A percentile compares a stretch with the other conserved stretches of the same genome.
Conservation (phyloP, 495 filamentous ascomycete genomes). For the Endocarpon pusillum region DNA sequence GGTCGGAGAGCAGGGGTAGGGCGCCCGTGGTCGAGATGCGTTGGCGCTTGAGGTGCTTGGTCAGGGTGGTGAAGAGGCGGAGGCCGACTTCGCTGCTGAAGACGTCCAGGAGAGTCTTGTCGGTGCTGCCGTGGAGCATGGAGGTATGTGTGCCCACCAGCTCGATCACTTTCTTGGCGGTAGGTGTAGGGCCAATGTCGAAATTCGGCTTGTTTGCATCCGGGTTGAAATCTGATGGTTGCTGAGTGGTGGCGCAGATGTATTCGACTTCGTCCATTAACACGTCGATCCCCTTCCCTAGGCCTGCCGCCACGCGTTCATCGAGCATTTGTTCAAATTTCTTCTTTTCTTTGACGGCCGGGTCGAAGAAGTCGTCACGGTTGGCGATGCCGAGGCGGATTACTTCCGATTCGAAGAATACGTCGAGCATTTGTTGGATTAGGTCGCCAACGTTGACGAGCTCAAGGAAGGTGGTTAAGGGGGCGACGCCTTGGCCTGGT, state of each 20-base stretch:
- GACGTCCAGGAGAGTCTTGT: constrained; percentile 94
- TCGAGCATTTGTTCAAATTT: constrained; percentile 98
- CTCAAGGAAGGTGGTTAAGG: constrained; percentile 89
- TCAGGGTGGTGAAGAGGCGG: constrained; percentile 72
- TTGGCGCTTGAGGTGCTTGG: constrained; percentile 95
- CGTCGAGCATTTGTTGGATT: constrained; percentile 97
- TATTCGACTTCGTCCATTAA: constrained; percentile 98
- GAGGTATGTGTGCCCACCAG: constrained; percentile 74
- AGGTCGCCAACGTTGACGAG: constrained; percentile 96
- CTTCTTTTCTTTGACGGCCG: constrained; percentile 86
- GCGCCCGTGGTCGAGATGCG: constrained; percentile 80
- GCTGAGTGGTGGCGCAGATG: constrained; percentile 75
- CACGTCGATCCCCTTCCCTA: constrained; percentile 96
- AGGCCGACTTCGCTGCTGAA: constrained; percentile 97
- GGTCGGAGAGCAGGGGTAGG: constrained; percentile 85
- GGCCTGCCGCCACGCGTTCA: constrained; percentile 83
- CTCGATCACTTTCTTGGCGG: constrained; percentile 63
- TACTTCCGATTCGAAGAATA: constrained; percentile 95
- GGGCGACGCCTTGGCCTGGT: constrained; percentile 58
- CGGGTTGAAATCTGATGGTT: constrained; percentile 83
- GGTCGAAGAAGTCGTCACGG: constrained; percentile 84
- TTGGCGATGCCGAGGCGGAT: constrained; percentile 68
- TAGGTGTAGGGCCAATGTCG: constrained; percentile 69
- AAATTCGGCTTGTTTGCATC: constrained; percentile 30
- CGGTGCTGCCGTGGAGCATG: constrained; percentile 82